Conservation (phyloP, 2,329 filamentous ascomycete genomes). For the Dactylella cylindrospora region DNA sequence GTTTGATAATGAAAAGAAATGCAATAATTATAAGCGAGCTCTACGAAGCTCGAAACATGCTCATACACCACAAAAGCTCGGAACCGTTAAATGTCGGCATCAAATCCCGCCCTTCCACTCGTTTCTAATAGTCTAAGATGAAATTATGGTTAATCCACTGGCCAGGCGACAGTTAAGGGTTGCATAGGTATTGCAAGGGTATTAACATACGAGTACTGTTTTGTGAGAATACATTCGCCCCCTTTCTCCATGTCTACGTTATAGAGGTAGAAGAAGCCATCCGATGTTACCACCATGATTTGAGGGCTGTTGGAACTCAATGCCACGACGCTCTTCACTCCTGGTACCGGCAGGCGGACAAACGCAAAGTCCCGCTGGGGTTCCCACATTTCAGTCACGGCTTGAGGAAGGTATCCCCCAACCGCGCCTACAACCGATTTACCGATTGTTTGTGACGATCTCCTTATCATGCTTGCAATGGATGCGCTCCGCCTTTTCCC, state of each 20-base stretch:
- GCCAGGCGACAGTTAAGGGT: not conserved
- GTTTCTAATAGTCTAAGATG: constrained; percentile 32
- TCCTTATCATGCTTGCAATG: constrained; percentile 84
- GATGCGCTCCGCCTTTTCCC: constrained; percentile 61
- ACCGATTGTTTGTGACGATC: constrained; percentile 90
- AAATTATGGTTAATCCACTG: not conserved
- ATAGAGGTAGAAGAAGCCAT: constrained; percentile 92
- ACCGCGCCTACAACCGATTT: constrained; percentile 85
- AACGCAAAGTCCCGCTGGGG: constrained; percentile 92
- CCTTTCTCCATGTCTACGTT: constrained; percentile 93
- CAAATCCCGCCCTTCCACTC: constrained; percentile 29
- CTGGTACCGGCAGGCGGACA: constrained; percentile 78
- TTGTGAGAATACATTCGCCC: constrained; percentile 85
- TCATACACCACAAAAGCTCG: not conserved
- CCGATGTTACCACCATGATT: constrained; percentile 96
- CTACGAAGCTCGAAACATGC: not conserved
- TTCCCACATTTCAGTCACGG: constrained; percentile 97
- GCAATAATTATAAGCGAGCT: no score
- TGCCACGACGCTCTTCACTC: constrained; percentile 78
- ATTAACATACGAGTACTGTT: constrained; percentile 81
- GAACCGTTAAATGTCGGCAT: constrained; percentile 15
- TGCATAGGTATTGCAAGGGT: not conserved
- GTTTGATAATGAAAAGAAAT: no score
- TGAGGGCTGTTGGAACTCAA: constrained; percentile 94
- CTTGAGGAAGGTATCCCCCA: constrained; percentile 86